Evolutionary conservation across 2,329 filamentous ascomycete genomes (phyloP), one percentile per base, ranked within the genome.

Genomic region (Xylaria sp.): DNA sequence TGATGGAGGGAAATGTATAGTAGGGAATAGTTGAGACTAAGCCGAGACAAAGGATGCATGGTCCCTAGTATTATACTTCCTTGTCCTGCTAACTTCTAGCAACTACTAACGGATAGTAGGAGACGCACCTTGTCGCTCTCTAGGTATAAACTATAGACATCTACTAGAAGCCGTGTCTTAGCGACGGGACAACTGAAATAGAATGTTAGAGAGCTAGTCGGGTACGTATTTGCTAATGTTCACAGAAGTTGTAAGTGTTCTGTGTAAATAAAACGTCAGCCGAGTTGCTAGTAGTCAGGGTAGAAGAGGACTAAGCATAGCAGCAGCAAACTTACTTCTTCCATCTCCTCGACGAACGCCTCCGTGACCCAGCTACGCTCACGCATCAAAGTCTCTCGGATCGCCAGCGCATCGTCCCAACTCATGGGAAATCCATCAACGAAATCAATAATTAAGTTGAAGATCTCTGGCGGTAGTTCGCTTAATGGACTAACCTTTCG

Each of bases 381-480:
- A 6, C 62, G n/a, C 69, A 77, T 78, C 21, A 78, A 64, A 8
- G 64, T 62, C 24, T 71, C 65, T 5, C 75, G 69, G 14, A 68
- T 47, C 3, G 54, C 63, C 12, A 69, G 8, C 4, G 75, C 77
- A 45, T 74, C 68, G 8, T 77, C 71, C 72, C 71, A 73, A 39
- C 71, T 72, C 39, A 79, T 67, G 1, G 74, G 75, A 51, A 72
- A 74, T 1, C 64, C 70, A 4, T 76, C 70, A 17, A 77, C 72
- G 47, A 63, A 56, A 3, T 64, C 55, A 7, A 76, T 69, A n/a
- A 74, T 73, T 9, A 74, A 51, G 2, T 75, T 57, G 47, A 76
- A 74, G 0, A 79, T 47, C 65, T 78, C 77, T 7, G n/a, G 47
- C 1, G 76, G 76, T 32, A 79, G 59, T 81, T 80, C 0, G 83